Base-by-base conservation (phyloP, 306 rosid species). In the Ceratonia siliqua region DNA sequence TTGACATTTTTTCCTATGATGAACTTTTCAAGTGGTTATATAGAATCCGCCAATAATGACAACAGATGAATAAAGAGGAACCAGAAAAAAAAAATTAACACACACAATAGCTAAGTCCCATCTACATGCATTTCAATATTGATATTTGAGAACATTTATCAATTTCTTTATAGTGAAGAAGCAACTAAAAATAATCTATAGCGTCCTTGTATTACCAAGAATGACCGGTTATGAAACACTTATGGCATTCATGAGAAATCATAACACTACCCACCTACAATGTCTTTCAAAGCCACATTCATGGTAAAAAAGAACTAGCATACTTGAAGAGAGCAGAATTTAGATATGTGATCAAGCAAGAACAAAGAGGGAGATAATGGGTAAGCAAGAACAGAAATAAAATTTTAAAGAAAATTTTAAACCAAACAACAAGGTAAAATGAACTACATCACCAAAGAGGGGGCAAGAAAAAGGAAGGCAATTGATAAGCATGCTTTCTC, bases 161-260 rank as follows among this genome's bases (percentile, higher is more conserved):
- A n/a, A 32, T 11, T 13, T 54, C 55, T n/a, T 52, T 41, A 43
- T 33, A 32, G 13, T 11, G 20, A 25, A 67, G 32, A 59, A 72
- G 39, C 70, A 46, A 8, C 63, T 9, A 80, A 49, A 57, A 39
- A 55, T 55, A 7, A 27, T 56, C 28, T 27, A 52, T 69, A 24
- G 11, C 25, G 62, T 50, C 67, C 62, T 17, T n/a, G n/a, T n/a
- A n/a, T n/a, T n/a, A n/a, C n/a, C 30, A 38, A 62, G 56, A 58
- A 69, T 36, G 46, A 48, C 4, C 55, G 35, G 21, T 41, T 3
- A 33, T 55, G 21, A 67, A 33, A 32, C 58, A 21, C 7, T 20
- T 2, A 13, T 39, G 9, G 35, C 39, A 58, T 36, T 35, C 43
- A 3, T 41, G 18, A 21, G 11, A 48, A 35, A 77, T 52, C 67